Percentiles rank a stretch among this genome's conserved stretches.
These are phyloP conservation scores for Thyridium curvatum DNA, from an alignment of 2,329 filamentous ascomycete genomes.

Conservation along the genomic window DNA sequence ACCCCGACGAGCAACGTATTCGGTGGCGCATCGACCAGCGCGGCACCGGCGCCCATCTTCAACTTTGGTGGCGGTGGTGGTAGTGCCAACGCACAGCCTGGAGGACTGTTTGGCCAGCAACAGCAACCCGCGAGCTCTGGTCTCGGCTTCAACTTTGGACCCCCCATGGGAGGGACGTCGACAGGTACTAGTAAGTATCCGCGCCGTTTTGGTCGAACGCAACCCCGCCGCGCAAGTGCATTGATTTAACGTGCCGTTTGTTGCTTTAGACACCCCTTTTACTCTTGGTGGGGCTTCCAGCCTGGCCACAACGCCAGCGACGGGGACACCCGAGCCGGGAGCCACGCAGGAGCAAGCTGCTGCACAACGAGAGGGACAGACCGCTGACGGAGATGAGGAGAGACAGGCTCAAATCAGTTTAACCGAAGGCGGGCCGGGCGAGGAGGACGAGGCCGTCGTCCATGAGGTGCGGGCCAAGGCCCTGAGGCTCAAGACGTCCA, in stretches of 20 bases:
- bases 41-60: conserved; percentile 22
- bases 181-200: conserved; percentile 34
- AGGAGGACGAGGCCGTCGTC: conserved; percentile 65
- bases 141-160: conserved; percentile 18
- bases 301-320: conserved; percentile 53
- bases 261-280: conserved; percentile 43
- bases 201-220: not conserved
- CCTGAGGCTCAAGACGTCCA: conserved; percentile 49
- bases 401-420: conserved; percentile 66
- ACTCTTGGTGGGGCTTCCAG: conserved; percentile 54
- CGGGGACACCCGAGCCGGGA: conserved; percentile 52
- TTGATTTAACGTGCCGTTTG: conserved; percentile 9
- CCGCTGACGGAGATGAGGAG: conserved; percentile 49
- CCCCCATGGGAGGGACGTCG: conserved; percentile 27
- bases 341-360: conserved; percentile 27
- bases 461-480: conserved; percentile 68
- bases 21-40: conserved; percentile 11
- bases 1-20: conserved; percentile 18
- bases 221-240: not conserved
- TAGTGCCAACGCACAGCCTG: conserved; percentile 20
- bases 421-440: conserved; percentile 57
- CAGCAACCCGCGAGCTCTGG: conserved; percentile 12
- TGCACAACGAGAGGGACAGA: conserved; percentile 30
- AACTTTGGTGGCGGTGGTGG: conserved; percentile 29
- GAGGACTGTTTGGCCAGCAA: conserved; percentile 17